These are phyloP conservation scores for Candida chauliodis DNA, from an alignment of 805 yeast genomes.

Conservation along the genomic window DNA sequence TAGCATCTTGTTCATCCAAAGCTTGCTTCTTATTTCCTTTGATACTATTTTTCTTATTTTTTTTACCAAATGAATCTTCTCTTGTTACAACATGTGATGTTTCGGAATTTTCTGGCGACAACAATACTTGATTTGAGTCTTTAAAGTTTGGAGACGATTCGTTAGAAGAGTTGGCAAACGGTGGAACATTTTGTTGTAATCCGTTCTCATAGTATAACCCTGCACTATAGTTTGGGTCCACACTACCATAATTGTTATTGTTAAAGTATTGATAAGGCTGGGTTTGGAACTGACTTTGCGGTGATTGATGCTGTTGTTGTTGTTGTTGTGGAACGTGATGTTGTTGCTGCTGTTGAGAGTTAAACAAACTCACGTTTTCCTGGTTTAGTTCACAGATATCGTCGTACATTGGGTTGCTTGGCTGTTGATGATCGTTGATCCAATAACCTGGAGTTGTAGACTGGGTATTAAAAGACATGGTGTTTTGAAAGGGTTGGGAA, in stretches of 20 bases:
- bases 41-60: not conserved
- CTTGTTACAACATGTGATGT: slow-evolving; percentile 1
- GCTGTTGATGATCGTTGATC: slow-evolving; percentile 4
- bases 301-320: too few species aligned
- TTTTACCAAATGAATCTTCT: not conserved
- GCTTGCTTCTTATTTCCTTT: slow-evolving; percentile 19
- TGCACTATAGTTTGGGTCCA: slow-evolving; percentile 1
- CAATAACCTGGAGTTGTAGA: slow-evolving; percentile 5
- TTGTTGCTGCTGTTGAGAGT: slow-evolving; percentile 7
- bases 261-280: not conserved
- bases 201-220: not conserved
- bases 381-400: slow-evolving; percentile 12
- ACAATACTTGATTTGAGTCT: not conserved
- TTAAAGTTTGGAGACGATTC: slow-evolving; percentile 8
- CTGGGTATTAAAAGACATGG: slow-evolving; percentile 6
- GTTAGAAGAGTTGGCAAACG: not conserved
- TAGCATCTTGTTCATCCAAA: slow-evolving; percentile 35
- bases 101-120: slow-evolving; percentile 11
- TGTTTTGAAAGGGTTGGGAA: not conserved
- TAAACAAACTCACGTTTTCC: slow-evolving; percentile 12
- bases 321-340: not conserved
- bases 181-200: not conserved
- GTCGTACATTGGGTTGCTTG: not conserved
- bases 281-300: too few species aligned
- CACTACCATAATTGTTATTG: not conserved